Percentiles rank a stretch among this genome's conserved stretches.
These are phyloP conservation scores for Gloeopeniophorella convolvens DNA, from an alignment of 768 basidiomycete genomes.

Conservation along the genomic window DNA sequence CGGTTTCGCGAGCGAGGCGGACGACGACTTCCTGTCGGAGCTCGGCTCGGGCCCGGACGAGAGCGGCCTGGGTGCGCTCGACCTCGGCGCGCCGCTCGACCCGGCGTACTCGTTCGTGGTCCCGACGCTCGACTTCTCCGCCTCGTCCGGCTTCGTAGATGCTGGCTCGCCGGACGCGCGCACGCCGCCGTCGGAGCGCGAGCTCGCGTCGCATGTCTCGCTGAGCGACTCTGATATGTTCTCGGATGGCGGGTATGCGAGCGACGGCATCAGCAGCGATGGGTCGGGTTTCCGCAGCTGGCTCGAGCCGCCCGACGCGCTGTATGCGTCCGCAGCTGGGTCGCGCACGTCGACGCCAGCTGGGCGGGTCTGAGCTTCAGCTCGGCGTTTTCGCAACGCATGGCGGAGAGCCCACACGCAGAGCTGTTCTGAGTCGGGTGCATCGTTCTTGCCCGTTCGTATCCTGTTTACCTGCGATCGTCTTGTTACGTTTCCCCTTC, in stretches of 20 bases:
- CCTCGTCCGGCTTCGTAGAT: slow-evolving; percentile 42
- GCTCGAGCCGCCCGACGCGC: slow-evolving; percentile 14
- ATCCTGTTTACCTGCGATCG: no score
- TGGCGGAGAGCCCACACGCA: slow-evolving; percentile 23
- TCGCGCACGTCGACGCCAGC: slow-evolving; percentile 3
- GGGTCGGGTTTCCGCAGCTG: slow-evolving; percentile 20
- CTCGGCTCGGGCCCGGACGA: slow-evolving; percentile 6
- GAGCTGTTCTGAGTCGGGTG: slow-evolving; percentile 24
- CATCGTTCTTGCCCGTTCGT: no score
- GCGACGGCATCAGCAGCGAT: slow-evolving; percentile 13
- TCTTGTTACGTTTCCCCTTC: no score
- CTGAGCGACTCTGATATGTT: slow-evolving; percentile 1
- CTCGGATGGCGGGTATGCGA: slow-evolving; percentile 1
- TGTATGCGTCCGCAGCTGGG: slow-evolving; percentile 7
- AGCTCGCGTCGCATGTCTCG: slow-evolving; percentile 3
- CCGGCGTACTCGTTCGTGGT: slow-evolving; percentile 64
- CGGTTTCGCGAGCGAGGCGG: background rate
- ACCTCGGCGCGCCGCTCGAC: slow-evolving; percentile 33
- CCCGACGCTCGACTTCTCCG: slow-evolving; percentile 72
- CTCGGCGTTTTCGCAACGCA: slow-evolving; percentile 30
- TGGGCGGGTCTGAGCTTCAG: slow-evolving; percentile 36
- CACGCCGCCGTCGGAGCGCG: slow-evolving; percentile 5
- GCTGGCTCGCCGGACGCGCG: no score
- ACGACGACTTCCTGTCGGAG: slow-evolving; percentile 24
- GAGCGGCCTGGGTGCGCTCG: slow-evolving; percentile 5